A percentile compares a stretch with the other conserved stretches of the same genome.
These are phyloP conservation scores for Microthlaspi erraticum DNA, from an alignment of 345 rosid genomes.

Conservation along the genomic window DNA sequence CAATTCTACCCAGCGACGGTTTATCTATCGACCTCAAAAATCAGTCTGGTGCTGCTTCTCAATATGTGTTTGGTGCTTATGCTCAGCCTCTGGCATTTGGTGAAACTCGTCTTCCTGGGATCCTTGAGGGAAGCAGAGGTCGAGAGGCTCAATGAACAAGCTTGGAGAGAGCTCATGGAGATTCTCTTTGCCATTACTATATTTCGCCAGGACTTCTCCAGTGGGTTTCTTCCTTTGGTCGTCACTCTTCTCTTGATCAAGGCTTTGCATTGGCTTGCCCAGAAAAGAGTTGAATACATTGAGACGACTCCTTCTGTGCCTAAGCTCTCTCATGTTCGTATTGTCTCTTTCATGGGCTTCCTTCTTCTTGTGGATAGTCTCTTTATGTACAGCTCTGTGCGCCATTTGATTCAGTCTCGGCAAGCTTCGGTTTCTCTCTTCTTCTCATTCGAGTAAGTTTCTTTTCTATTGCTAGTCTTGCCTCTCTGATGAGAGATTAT, in stretches of 20 bases:
- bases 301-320: slow-evolving; percentile 93
- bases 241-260: slow-evolving; percentile 75
- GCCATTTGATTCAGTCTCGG: slow-evolving; percentile 66
- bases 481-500: neutral
- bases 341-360: slow-evolving; percentile 84
- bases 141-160: slow-evolving; percentile 93
- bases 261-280: slow-evolving; percentile 96
- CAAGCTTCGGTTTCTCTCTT: slow-evolving; percentile 92
- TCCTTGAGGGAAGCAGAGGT: slow-evolving; percentile 92
- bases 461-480: neutral
- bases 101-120: slow-evolving; percentile 81
- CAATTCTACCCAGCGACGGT: slow-evolving; percentile 95
- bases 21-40: slow-evolving; percentile 85
- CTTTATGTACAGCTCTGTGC: slow-evolving; percentile 70
- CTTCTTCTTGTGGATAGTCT: slow-evolving; percentile 76
- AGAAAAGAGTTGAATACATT: slow-evolving; percentile 93
- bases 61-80: slow-evolving; percentile 89
- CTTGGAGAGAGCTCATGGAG: slow-evolving; percentile 97
- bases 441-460: slow-evolving; percentile 90
- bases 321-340: slow-evolving; percentile 66
- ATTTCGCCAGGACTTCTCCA: slow-evolving; percentile 90
- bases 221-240: slow-evolving; percentile 83
- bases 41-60: slow-evolving; percentile 80
- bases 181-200: slow-evolving; percentile 94
- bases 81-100: slow-evolving; percentile 85